Percentiles rank a stretch among this genome's conserved stretches.
Conservation (phyloP, 2,329 filamentous ascomycete genomes). For the Tetracladium maxilliforme region DNA sequence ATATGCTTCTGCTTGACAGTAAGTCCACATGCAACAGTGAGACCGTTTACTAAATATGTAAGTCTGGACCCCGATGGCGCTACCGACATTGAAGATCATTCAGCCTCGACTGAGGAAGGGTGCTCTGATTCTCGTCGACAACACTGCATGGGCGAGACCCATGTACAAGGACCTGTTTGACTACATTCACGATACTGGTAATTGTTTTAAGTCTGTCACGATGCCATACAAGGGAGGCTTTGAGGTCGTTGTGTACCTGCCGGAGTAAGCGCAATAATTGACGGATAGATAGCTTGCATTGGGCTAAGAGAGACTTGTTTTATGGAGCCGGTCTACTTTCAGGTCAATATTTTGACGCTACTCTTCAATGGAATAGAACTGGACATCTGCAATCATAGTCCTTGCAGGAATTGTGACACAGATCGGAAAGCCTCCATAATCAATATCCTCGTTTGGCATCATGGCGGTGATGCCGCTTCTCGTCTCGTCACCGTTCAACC, state of each 20-base stretch:
- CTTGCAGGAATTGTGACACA: conserved; percentile 35
- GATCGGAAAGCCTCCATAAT: conserved; percentile 40
- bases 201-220: conserved; percentile 32
- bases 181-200: conserved; percentile 26
- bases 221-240: conserved; percentile 32
- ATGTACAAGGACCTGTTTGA: conserved; percentile 30
- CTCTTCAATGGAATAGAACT: conserved; percentile 17
- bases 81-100: conserved; percentile 33
- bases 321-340: no score
- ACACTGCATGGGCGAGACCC: conserved; percentile 20
- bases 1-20: conserved; percentile 47
- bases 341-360: no score
- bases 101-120: conserved; percentile 27
- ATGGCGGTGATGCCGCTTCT: conserved; percentile 29
- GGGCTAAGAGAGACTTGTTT: no score
- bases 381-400: conserved; percentile 28
- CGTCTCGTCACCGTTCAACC: conserved; percentile 28
- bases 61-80: conserved; percentile 40
- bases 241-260: conserved; percentile 24
- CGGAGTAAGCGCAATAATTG: no score
- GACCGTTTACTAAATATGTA: background rate
- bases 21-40: conserved; percentile 15
- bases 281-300: no score
- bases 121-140: conserved; percentile 33
- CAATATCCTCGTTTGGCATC: conserved; percentile 40